Conservation (phyloP, 805 yeast species). For the Jamesozyma lodderae region DNA sequence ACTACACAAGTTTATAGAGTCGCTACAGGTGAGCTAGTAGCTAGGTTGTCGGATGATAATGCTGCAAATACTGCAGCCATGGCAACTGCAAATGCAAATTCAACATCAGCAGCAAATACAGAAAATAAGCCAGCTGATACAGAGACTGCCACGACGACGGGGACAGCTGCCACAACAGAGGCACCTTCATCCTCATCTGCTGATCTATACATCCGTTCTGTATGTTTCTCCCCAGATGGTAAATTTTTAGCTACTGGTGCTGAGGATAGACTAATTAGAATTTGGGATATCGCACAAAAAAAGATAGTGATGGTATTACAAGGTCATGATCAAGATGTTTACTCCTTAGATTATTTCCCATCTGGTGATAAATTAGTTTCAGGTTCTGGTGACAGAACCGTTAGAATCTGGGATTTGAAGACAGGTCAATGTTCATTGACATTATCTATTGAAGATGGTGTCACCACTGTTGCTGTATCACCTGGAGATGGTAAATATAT, state of each 20-base stretch:
- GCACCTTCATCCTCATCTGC: conserved; percentile 43
- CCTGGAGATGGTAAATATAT: conserved; percentile 91
- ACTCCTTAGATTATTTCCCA: conserved; percentile 89
- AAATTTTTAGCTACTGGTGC: conserved; percentile 91
- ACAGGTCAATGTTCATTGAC: conserved; percentile 84
- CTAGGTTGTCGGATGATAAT: conserved; percentile 73
- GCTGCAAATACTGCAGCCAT: conserved; percentile 10
- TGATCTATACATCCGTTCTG: conserved; percentile 88
- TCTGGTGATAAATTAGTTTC: conserved; percentile 88
- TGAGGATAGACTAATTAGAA: conserved; percentile 81
- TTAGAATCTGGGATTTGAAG: conserved; percentile 88
- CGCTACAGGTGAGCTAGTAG: conserved; percentile 81
- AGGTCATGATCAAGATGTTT: conserved; percentile 97
- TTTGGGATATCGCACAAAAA: conserved; percentile 86
- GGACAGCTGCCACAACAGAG: not conserved
- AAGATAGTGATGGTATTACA: conserved; percentile 77
- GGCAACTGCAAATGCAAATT: conserved; percentile 8
- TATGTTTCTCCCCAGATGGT: conserved; percentile 93
- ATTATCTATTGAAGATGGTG: conserved; percentile 94
- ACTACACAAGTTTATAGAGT: conserved; percentile 92
- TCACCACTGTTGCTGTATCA: conserved; percentile 93
- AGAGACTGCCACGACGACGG: not conserved
- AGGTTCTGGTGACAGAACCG: conserved; percentile 95
- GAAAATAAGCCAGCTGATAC: conserved; percentile 3
- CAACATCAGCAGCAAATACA: conserved; percentile 13